A percentile compares a stretch with the other conserved stretches of the same genome.
Evolutionary conservation across 2,329 filamentous ascomycete genomes (phyloP).

Genomic region (Thielaviopsis punctulata): DNA sequence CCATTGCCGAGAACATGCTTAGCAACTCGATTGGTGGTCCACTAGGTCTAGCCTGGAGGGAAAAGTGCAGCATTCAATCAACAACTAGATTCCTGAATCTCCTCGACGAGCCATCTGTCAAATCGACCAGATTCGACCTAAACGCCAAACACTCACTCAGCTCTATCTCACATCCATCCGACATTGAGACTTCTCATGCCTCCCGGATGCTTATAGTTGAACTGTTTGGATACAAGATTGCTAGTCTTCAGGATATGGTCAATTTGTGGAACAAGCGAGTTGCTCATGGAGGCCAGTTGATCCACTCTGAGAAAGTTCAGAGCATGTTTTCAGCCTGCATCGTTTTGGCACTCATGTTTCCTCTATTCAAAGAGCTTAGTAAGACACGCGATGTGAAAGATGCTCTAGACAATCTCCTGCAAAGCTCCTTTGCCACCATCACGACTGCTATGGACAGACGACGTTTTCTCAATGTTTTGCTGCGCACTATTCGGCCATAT

Average conservation of each 20-base stretch:
- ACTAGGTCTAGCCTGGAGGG: slow-evolving; percentile 31
- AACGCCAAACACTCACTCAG: neutral
- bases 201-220: slow-evolving; percentile 36
- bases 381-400: slow-evolving; percentile 32
- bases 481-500: slow-evolving; percentile 27
- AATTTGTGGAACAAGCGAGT: slow-evolving; percentile 29
- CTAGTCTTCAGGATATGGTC: slow-evolving; percentile 30
- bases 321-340: slow-evolving; percentile 34
- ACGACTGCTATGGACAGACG: slow-evolving; percentile 28
- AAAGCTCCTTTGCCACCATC: slow-evolving; percentile 24
- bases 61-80: slow-evolving; percentile 24
- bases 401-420: slow-evolving; percentile 24
- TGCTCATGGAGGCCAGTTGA: slow-evolving; percentile 28
- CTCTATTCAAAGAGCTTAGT: slow-evolving; percentile 29
- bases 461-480: slow-evolving; percentile 28
- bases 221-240: slow-evolving; percentile 34
- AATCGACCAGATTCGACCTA: slow-evolving; percentile 6
- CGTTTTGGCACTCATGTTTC: slow-evolving; percentile 27
- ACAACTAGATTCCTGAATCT: slow-evolving; percentile 39
- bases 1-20: slow-evolving; percentile 18
- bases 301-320: slow-evolving; percentile 35
- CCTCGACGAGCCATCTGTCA: slow-evolving; percentile 21
- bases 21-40: slow-evolving; percentile 28
- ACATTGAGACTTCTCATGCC: slow-evolving; percentile 21
- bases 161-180: slow-evolving; percentile 14